Evolutionary conservation across 2,329 filamentous ascomycete genomes (phyloP), one percentile per base, ranked within the genome.

Genomic region (Arthrobotrys musiformis): DNA sequence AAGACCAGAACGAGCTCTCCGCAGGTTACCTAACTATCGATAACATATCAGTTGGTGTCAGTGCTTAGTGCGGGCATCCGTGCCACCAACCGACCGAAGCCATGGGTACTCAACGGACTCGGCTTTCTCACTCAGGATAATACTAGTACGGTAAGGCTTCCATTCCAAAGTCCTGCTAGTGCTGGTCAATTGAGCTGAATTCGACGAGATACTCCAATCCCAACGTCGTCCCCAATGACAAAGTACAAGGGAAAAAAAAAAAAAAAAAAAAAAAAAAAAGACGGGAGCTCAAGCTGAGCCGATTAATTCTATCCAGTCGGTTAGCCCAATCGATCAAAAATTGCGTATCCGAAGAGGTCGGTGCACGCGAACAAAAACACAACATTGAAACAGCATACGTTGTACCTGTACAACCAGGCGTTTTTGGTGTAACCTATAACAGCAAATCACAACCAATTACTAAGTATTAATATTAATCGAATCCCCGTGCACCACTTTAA

Each of bases 21-120:
- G 15, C 26, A 44, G n/a, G n/a, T 19, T 13, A 37, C 40, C 15
- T 5, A 13, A 40, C 35, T 61, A 70, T 60, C 66, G 42, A 70
- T 61, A 61, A 61, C 19, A n/a, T n/a, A 24, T 5, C 28, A 24
- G 19, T n/a, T n/a, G n/a, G n/a, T n/a, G n/a, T n/a, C n/a, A n/a
- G n/a, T n/a, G n/a, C n/a, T n/a, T 28, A 50, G 19, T 13, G 24
- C 37, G 37, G 24, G 22, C 44, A 61, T 50, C 52, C 66, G 19
- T 60, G 52, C 68, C 58, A 63, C 44, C 68, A 60, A 58, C 48
- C 30, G 42, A 40, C 37, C 33, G 19, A 37, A 66, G 30, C 61
- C 61, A 58, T 56, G 50, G 50, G 24, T 68, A 19, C 13, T n/a
- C 17, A 17, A 17, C 48, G 50, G n/a, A 13, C 11, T 26, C 56